Evolutionary conservation across 2,329 filamentous ascomycete genomes (phyloP), one percentile per base, ranked within the genome.

Genomic region (Microdochium nivale): DNA sequence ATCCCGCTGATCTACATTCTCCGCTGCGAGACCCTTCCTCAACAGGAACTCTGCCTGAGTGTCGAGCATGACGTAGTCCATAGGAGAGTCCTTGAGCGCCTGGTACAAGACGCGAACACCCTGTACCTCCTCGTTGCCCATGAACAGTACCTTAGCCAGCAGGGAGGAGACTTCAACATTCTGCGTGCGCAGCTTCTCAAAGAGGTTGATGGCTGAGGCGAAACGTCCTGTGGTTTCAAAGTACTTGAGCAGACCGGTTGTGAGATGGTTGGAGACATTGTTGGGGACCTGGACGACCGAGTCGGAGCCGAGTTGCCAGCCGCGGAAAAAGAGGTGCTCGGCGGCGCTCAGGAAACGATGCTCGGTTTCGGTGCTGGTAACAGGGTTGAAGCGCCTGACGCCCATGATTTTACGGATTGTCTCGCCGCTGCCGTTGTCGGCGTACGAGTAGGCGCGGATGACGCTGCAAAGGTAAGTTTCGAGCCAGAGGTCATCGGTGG

Each of bases 381-480:
- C 89, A 1, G 94, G 94, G 65, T 99, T 99, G 78, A 99, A 97
- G 56, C 94, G 83, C 60, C 94, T 81, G 49, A 97, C 90, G n/a
- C 92, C 94, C 65, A 97, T 88, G 54, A 99, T 96, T 73, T 94
- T 95, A 69, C 94, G 88, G 66, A 97, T 96, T 1, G 88, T 88
- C 62, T 96, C 92, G 51, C 92, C 92, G 51, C 88, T 94, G 46
- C 92, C 92, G 67, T 96, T 88, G 65, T 99, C 92, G 49, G 94
- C 94, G 66, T 99, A 99, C 1, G 90, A 92, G 69, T 97, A 99
- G 54, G 94, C 91, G 61, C 94, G 81, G 56, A 99, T 74, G 8
- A 99, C 90, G 56, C 88, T 95, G 74, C 94, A 99, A 2, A 99
- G 80, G 63, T 97, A 99, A 48, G 94, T 97, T 69, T 99, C 94